Evolutionary conservation across 805 yeast genomes (phyloP), one percentile per base, ranked within the genome.

Genomic region (Peterozyma toletana): DNA sequence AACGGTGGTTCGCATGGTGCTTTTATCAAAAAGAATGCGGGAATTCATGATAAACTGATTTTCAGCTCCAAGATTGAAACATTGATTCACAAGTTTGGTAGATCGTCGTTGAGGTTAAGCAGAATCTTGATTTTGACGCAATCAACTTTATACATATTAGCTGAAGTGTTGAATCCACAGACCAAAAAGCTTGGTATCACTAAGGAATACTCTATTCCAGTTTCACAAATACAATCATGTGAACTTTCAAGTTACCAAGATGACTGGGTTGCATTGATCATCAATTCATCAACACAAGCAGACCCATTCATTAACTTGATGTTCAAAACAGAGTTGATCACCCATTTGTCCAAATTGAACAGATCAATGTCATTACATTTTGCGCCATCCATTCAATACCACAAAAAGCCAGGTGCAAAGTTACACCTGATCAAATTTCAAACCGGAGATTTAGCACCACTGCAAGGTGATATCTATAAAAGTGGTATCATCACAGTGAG

Each of bases 381-480:
- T 49, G 90, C 83, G 2, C 75, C 85, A 3, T 75, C 85, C 0
- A 75, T 93, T 46, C 75, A 77, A 48, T 93, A 93, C 63, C 86
- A 83, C 64, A 93, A 91, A 73, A 93, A 93, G 60, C 88, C 96
- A 1, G 95, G 95, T 2, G 77, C 78, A 59, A 82, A 78, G 60
- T 56, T 70, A 21, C 93, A 89, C 48, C 60, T 74, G 9, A 84
- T 93, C 52, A 89, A 86, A 60, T 78, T 84, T 56, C 77, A 73
- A 41, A 60, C 73, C 35, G 83, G 83, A 39, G 71, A 70, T 11
- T 58, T 77, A n/a, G 82, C 84, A 29, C 95, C 95, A 10, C 55
- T 53, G 10, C 59, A 75, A 50, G 71, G 85, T 37, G 98, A 93
- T 60, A 47, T 66, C 10, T 93, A 93, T 69, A 93, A 93, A 66